phyloP scores from a whole-genome alignment of 2,329 filamentous ascomycete species.

The Stachybotrys chlorohalonatus region DNA sequence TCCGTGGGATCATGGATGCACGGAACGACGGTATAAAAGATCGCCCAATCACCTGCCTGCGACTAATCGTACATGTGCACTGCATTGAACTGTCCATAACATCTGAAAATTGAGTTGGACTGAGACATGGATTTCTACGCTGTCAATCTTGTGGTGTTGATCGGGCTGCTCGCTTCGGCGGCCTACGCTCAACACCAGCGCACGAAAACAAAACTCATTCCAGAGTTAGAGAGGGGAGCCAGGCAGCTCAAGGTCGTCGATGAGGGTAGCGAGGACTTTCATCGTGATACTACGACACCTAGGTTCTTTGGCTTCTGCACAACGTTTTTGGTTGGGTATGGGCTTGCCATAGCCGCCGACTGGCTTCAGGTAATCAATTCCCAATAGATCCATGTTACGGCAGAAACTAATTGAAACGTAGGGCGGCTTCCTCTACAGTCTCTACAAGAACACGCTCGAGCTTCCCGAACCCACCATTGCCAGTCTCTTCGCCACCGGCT shows the following conservation, averaged over 20 bases:
- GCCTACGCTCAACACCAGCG: background rate
- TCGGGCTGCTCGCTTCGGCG: background rate
- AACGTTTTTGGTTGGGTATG: slow-evolving; percentile 12
- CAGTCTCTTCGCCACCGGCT: slow-evolving; percentile 35
- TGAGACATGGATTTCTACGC: background rate
- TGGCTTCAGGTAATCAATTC: slow-evolving; percentile 12
- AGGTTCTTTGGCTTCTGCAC: background rate
- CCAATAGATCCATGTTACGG: background rate
- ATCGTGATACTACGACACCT: background rate
- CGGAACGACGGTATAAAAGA: background rate
- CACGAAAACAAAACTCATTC: background rate
- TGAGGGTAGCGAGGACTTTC: background rate
- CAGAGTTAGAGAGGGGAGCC: background rate
- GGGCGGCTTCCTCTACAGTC: slow-evolving; percentile 41
- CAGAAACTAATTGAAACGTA: slow-evolving; percentile 4
- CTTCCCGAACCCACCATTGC: slow-evolving; percentile 35
- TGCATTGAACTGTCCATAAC: no score
- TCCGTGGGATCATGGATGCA: no score
- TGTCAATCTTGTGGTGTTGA: background rate
- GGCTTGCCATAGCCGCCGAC: slow-evolving; percentile 21
- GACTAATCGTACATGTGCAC: no score
- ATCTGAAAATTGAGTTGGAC: no score
- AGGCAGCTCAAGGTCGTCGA: background rate
- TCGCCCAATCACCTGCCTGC: background rate
- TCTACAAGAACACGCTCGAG: slow-evolving; percentile 41